Conservation (phyloP, 768 basidiomycete species). For the Termitomyces sp. region DNA sequence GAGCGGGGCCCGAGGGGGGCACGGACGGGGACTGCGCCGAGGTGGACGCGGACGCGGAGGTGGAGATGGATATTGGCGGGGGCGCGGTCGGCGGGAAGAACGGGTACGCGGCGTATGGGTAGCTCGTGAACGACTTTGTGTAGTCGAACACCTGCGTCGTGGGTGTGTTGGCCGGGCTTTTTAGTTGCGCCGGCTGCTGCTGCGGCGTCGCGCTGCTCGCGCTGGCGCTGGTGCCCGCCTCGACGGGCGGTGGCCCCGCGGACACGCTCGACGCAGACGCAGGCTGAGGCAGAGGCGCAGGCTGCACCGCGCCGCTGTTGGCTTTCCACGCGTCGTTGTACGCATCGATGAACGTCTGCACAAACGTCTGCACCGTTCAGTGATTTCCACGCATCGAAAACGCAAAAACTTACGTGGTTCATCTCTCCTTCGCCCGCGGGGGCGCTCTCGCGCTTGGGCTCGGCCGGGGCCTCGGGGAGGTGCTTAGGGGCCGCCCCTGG, state of each 20-base stretch:
- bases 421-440: neutral
- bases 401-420: neutral
- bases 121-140: constrained; percentile 5
- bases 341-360: constrained; percentile 42
- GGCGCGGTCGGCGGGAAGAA: constrained; percentile 11
- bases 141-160: constrained; percentile 21
- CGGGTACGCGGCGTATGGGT: constrained; percentile 12
- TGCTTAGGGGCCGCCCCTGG: neutral
- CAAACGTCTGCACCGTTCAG: constrained; percentile 14
- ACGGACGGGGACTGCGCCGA: neutral
- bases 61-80: neutral
- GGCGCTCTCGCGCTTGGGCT: neutral
- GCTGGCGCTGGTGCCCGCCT: neutral
- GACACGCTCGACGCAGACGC: constrained; percentile 19
- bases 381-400: neutral
- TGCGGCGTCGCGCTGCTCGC: neutral
- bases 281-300: constrained; percentile 1
- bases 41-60: neutral
- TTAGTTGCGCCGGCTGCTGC: constrained; percentile 5
- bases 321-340: constrained; percentile 63
- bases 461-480: neutral
- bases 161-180: constrained; percentile 16
- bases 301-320: constrained; percentile 32
- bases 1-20: neutral
- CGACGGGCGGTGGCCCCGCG: neutral